phyloP scores from a whole-genome alignment of 805 yeast genomes.

The Yarrowia alimentaria region DNA sequence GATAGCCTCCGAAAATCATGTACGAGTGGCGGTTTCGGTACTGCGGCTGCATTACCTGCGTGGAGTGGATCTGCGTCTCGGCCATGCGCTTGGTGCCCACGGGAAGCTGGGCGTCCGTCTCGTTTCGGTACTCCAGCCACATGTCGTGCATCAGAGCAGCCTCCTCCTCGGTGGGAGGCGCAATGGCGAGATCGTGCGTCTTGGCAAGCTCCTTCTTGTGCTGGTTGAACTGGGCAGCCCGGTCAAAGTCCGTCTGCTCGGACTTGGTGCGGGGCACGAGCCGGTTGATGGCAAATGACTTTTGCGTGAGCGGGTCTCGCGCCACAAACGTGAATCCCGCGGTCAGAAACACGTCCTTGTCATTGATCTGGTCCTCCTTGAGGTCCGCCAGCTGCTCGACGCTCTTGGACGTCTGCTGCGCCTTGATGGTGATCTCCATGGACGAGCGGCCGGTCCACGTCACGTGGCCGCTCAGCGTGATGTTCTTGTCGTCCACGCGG shows the following conservation, averaged over 20 bases:
- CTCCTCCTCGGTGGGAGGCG: slow-evolving; percentile 75
- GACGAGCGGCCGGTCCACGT: slow-evolving; percentile 94
- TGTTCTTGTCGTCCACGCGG: slow-evolving; percentile 68
- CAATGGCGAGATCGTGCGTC: slow-evolving; percentile 55
- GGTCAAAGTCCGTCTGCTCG: slow-evolving; percentile 81
- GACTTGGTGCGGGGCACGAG: slow-evolving; percentile 69
- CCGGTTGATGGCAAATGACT: slow-evolving; percentile 80
- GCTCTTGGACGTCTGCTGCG: slow-evolving; percentile 66
- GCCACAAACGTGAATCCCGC: slow-evolving; percentile 96
- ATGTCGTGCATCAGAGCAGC: slow-evolving; percentile 70
- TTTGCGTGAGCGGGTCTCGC: slow-evolving; percentile 88
- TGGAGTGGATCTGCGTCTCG: slow-evolving; percentile 67
- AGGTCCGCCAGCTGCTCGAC: slow-evolving; percentile 51
- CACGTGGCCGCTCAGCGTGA: slow-evolving; percentile 84
- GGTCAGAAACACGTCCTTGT: slow-evolving; percentile 70
- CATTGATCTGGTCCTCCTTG: slow-evolving; percentile 55
- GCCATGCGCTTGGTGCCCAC: slow-evolving; percentile 61
- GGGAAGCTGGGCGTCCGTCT: slow-evolving; percentile 43
- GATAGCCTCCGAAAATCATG: slow-evolving; percentile 93
- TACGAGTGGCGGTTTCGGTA: slow-evolving; percentile 91
- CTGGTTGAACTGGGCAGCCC: slow-evolving; percentile 88
- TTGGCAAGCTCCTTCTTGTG: slow-evolving; percentile 78
- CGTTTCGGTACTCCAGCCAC: slow-evolving; percentile 50
- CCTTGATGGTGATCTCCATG: slow-evolving; percentile 91
- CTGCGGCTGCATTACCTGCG: slow-evolving; percentile 93